Evolutionary conservation across 179 eudicot species (phyloP).

Genomic region (Silene noctiflora): DNA sequence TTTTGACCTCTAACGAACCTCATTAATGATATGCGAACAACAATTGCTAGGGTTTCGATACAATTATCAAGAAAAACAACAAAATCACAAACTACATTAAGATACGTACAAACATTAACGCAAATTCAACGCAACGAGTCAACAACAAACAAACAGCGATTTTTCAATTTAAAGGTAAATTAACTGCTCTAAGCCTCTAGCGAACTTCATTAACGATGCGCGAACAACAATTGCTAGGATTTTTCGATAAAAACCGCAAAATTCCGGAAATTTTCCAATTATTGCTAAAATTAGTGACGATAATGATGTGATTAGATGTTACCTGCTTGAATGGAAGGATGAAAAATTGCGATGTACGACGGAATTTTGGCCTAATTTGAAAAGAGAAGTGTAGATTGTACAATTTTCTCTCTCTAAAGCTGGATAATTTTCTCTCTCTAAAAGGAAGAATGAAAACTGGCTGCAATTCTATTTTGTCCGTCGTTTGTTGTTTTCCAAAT

Average conservation of each 20-base stretch:
- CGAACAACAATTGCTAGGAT: slow-evolving; percentile 21
- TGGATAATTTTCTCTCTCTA: slow-evolving; percentile 17
- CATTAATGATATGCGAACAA: slow-evolving; percentile 25
- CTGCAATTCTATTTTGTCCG: background rate
- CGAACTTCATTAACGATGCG: slow-evolving; percentile 23
- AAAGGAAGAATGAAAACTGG: slow-evolving; percentile 4
- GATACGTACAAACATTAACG: slow-evolving; percentile 29
- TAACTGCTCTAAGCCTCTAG: background rate
- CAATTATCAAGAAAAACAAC: background rate
- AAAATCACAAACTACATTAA: slow-evolving; percentile 5
- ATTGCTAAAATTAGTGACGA: background rate
- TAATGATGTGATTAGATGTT: background rate
- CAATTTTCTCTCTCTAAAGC: slow-evolving; percentile 18
- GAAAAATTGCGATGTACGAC: background rate
- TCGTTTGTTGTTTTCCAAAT: background rate
- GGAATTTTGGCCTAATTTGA: background rate
- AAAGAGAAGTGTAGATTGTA: background rate
- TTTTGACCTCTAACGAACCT: background rate
- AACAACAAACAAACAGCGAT: slow-evolving; percentile 23
- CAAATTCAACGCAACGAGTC: slow-evolving; percentile 13
- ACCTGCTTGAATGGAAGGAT: background rate
- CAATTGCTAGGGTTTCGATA: slow-evolving; percentile 14
- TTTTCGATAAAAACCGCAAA: background rate
- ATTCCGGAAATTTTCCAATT: background rate
- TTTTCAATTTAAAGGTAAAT: background rate